These are phyloP conservation scores for Calonectria pteridis DNA, from an alignment of 2,329 filamentous ascomycete genomes.

Conservation along the genomic window DNA sequence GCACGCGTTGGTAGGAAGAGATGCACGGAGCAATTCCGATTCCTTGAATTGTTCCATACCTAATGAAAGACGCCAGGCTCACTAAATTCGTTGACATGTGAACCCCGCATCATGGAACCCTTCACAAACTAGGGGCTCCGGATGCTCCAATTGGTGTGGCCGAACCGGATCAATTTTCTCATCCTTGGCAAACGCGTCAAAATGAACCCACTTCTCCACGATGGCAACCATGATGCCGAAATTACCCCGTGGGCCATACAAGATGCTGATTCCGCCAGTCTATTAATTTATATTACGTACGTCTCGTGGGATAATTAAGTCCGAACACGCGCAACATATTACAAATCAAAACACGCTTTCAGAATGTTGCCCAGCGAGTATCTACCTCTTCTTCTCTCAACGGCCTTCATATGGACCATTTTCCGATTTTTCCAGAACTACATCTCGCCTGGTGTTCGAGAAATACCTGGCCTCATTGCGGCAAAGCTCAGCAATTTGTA, in stretches of 20 bases:
- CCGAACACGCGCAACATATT: not conserved
- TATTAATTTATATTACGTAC: not conserved
- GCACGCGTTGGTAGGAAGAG: not conserved
- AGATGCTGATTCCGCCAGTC: not conserved
- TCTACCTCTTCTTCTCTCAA: not conserved
- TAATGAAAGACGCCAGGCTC: not conserved
- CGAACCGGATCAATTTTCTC: not conserved
- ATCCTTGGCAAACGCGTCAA: not conserved
- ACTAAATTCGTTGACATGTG: not conserved
- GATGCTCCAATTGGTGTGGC: not conserved
- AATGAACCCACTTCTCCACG: not conserved
- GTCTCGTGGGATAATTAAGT: not conserved
- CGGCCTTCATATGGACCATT: not conserved
- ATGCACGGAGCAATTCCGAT: not conserved
- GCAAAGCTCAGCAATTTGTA: conserved; percentile 18
- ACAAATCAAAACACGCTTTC: not conserved
- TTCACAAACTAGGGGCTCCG: not conserved
- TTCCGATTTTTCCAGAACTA: not conserved
- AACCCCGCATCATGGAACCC: not conserved
- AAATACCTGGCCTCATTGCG: conserved; percentile 1
- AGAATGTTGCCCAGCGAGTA: not conserved
- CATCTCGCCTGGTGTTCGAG: not conserved
- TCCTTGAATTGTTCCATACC: not conserved
- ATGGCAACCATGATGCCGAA: not conserved
- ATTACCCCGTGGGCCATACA: not conserved